Evolutionary conservation across 352 stramenopile species (phyloP).

Genomic region (Phytophthora vignae): DNA sequence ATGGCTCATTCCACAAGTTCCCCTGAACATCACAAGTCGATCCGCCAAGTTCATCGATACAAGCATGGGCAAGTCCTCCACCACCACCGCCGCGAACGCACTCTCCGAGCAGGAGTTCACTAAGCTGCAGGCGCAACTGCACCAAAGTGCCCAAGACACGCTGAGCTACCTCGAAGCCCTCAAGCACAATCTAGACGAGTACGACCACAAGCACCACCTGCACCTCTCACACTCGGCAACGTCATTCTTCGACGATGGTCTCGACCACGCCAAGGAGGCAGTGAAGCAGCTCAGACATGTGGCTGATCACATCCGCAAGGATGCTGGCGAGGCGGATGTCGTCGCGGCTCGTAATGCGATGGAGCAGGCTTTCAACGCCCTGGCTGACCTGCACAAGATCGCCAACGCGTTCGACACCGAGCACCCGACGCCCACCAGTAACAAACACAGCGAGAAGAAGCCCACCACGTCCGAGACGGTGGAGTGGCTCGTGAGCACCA

Average conservation of each 20-base stretch:
- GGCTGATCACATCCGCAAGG: slow-evolving; percentile 29
- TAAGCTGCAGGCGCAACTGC: slow-evolving; percentile 36
- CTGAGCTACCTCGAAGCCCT: slow-evolving; percentile 32
- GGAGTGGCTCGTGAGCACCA: slow-evolving; percentile 42
- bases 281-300: slow-evolving; percentile 29
- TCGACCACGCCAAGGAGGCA: slow-evolving; percentile 42
- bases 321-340: slow-evolving; percentile 13
- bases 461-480: slow-evolving; percentile 31
- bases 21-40: slow-evolving; percentile 2
- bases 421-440: slow-evolving; percentile 11
- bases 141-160: slow-evolving; percentile 31
- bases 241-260: slow-evolving; percentile 34
- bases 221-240: slow-evolving; percentile 31
- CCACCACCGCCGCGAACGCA: background rate
- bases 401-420: slow-evolving; percentile 38
- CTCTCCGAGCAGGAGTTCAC: slow-evolving; percentile 31
- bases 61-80: slow-evolving; percentile 33
- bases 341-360: slow-evolving; percentile 27
- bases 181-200: slow-evolving; percentile 32
- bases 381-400: slow-evolving; percentile 37
- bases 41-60: background rate
- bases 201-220: slow-evolving; percentile 37
- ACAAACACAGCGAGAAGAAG: slow-evolving; percentile 29
- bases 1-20: slow-evolving; percentile 19
- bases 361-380: slow-evolving; percentile 39